These are phyloP conservation scores for Elaeis oleifera DNA, from an alignment of 202 grass and related monocot species.

Conservation along the genomic window DNA sequence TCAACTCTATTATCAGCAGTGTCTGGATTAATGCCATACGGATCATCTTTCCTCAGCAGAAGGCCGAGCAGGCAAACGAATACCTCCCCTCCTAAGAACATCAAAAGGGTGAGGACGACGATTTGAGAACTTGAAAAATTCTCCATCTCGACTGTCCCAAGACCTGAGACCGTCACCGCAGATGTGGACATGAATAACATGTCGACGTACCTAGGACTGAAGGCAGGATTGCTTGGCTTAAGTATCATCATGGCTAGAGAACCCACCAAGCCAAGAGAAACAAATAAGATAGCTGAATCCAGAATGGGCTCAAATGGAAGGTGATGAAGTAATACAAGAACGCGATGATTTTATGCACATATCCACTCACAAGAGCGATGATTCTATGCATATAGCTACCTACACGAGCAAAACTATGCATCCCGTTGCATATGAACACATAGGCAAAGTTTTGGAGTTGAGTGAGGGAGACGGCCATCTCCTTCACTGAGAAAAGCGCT, in stretches of 20 bases:
- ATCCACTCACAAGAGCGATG: slow-evolving; percentile 9
- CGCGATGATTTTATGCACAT: slow-evolving; percentile 2
- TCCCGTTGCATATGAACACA: slow-evolving; percentile 21
- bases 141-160: slow-evolving; percentile 45
- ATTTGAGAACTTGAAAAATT: slow-evolving; percentile 50
- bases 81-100: slow-evolving; percentile 46
- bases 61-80: slow-evolving; percentile 50
- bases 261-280: slow-evolving; percentile 29
- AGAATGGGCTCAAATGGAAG: slow-evolving; percentile 35
- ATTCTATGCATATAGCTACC: slow-evolving; percentile 12
- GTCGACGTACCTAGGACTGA: slow-evolving; percentile 36
- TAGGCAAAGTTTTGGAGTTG: slow-evolving; percentile 13
- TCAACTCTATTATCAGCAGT: slow-evolving; percentile 15
- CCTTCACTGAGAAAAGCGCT: no score
- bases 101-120: slow-evolving; percentile 33
- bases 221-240: slow-evolving; percentile 27
- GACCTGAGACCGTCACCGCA: slow-evolving; percentile 40
- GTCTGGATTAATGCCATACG: not conserved
- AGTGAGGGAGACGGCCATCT: not conserved
- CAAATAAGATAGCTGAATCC: slow-evolving; percentile 42
- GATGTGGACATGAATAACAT: slow-evolving; percentile 58
- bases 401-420: slow-evolving; percentile 17
- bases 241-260: slow-evolving; percentile 35
- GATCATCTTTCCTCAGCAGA: slow-evolving; percentile 14
- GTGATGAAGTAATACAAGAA: not conserved